Evolutionary conservation across 257 asterid species (phyloP), one percentile per base, ranked within the genome.

Genomic region (Primulina tabacum): DNA sequence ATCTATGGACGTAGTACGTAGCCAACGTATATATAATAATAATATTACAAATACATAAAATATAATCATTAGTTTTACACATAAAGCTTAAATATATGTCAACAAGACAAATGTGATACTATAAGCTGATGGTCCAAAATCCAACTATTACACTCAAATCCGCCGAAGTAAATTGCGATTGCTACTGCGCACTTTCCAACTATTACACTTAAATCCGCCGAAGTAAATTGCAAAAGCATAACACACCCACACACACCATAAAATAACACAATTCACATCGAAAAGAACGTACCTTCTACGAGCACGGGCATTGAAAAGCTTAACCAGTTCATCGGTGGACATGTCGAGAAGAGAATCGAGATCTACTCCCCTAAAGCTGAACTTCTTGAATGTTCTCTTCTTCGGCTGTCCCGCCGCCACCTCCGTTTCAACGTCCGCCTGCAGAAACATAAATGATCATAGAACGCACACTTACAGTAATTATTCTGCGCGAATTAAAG

Each of bases 371-470:
- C 82, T 76, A 79, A 78, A 83, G 67, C 84, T 81, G 40, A 83
- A 83, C 88, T 83, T 83, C 86, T 83, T 81, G 64, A 83, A 83
- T 62, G 80, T 76, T 56, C 88, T 83, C 82, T 83, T 83, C 81
- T 72, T 83, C 16, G 82, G 77, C 73, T 60, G 82, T 14, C 82
- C 82, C 0, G 76, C 16, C 40, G 83, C 34, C 30, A 79, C 78
- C 33, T 83, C 86, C 2, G 74, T 29, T 64, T 83, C 86, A 32
- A 72, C 84, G 30, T 81, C 88, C 81, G 86, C 86, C 88, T 84
- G 72, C 20, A 61, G 21, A 58, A 0, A 62, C 0, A 7, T 17
- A 14, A 40, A 52, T 24, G 40, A 50, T 50, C 30, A 32, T 24
- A 20, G 16, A 12, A 11, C 21, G 8, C 20, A 40, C 4, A 65